Evolutionary conservation across 345 rosid genomes (phyloP).

Genomic region (Iberis pinnata): DNA sequence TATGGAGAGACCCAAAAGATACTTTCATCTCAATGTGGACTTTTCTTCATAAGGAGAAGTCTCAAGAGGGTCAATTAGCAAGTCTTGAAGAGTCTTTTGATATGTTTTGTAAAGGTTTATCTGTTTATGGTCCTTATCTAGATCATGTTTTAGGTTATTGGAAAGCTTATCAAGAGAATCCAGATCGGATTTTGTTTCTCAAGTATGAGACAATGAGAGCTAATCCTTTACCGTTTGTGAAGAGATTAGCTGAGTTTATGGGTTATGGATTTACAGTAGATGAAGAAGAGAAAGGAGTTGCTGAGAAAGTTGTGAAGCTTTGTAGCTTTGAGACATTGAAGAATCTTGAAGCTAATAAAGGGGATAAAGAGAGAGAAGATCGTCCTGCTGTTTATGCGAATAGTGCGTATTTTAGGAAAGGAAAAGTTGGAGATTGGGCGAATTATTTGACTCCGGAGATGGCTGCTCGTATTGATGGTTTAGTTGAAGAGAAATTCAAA

Average conservation of each 20-base stretch:
- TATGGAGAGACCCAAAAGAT: conserved; percentile 17
- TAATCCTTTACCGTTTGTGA: conserved; percentile 15
- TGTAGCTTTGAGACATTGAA: conserved; percentile 14
- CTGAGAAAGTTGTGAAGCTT: not conserved
- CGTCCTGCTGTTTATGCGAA: not conserved
- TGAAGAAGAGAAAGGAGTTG: conserved; percentile 21
- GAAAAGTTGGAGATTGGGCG: not conserved
- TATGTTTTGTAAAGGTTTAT: conserved; percentile 12
- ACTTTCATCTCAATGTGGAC: too few relatives aligned
- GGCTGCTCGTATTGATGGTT: not conserved
- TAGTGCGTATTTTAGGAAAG: not conserved
- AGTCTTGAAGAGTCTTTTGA: conserved; percentile 17
- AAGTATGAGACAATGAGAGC: conserved; percentile 11
- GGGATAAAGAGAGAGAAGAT: not conserved
- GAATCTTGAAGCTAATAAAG: conserved; percentile 25
- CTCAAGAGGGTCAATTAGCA: too few relatives aligned
- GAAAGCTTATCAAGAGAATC: conserved; percentile 19
- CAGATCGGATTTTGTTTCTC: conserved; percentile 11
- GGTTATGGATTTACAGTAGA: conserved; percentile 20
- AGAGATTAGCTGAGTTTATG: conserved; percentile 23
- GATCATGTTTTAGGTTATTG: conserved; percentile 19
- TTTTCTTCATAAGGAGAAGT: too few relatives aligned
- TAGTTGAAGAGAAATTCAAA: too few relatives aligned
- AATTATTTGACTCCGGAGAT: not conserved
- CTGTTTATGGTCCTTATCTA: conserved; percentile 10